Conservation (phyloP, 306 rosid species). For the Leucaena leucocephala region DNA sequence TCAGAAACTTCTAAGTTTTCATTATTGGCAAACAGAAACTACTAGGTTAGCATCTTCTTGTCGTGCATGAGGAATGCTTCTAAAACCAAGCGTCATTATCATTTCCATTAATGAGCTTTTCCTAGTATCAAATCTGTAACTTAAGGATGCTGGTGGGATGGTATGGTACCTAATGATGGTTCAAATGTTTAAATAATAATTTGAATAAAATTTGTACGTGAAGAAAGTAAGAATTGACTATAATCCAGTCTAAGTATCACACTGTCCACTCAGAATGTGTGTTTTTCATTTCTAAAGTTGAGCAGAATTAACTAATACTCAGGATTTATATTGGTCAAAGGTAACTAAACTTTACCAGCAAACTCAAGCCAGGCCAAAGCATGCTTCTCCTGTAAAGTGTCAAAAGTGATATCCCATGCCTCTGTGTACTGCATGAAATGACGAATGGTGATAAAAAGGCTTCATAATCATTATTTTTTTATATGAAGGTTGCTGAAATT, state of each 20-base stretch:
- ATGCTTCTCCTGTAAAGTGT: constrained; percentile 83
- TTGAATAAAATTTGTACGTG: background rate
- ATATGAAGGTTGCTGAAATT: constrained; percentile 15
- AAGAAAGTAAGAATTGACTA: constrained; percentile 14
- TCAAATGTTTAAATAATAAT: background rate
- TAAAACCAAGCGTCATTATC: background rate
- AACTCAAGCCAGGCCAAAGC: constrained; percentile 88
- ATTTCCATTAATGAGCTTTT: background rate
- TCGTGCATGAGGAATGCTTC: background rate
- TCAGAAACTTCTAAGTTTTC: background rate
- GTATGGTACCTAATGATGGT: background rate
- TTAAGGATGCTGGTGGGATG: too few relatives aligned
- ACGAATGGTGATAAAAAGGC: background rate
- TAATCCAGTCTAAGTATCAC: constrained; percentile 10
- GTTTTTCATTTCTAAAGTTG: background rate
- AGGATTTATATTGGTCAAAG: constrained; percentile 26
- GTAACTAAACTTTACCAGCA: constrained; percentile 64
- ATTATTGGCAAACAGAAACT: too few relatives aligned
- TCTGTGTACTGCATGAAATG: constrained; percentile 73
- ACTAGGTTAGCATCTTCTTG: background rate
- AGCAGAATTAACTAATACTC: constrained; percentile 10
- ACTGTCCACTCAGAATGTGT: background rate
- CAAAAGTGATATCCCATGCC: constrained; percentile 87
- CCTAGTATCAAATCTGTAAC: background rate
- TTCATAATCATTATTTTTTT: background rate